Base-by-base conservation (phyloP, 2,329 filamentous ascomycete species). In the Colletotrichum paranaense region DNA sequence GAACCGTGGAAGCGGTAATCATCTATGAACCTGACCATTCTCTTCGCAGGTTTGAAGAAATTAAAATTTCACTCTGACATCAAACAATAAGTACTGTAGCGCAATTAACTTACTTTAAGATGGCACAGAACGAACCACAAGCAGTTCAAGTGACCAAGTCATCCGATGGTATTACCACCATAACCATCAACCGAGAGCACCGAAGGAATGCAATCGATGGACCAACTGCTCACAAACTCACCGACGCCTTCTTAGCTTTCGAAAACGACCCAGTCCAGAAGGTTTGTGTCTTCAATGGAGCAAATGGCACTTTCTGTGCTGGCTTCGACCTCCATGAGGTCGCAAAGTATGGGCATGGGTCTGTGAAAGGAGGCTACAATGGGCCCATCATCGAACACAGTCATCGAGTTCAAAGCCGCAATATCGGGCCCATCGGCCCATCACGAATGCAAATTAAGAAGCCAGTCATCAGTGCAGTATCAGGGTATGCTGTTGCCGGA, bases 401-500 rank as follows among this genome's bases (percentile, higher is more conserved):
- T 3, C 75, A 75, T 46, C 66, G 22, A 30, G 77, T 76, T 5
- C 49, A 73, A 16, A 75, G 77, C n/a, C 73, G 76, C 22, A 77
- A 80, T 65, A 63, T 77, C 5, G 88, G 82, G 0, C 88, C 88
- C 0, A 89, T 89, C 81, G 88, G 87, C 1, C 88, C 88, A 0
- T 88, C 87, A 0, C 78, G 88, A 1, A 82, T 90, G 76, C 80
- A 82, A 49, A 78, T 88, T 9, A 81, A 79, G 49, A 91, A 90
- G 73, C 88, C 88, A 0, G 80, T 90, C 12, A 87, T 90, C 60
- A 80, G 81, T 22, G 88, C 88, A 2, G 82, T 90, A 0, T 81
- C 87, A 0, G 88, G 88, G 1, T 83, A 88, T 70, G 88, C 88
- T 1, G 88, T 90, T 0, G 88, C 88, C 0, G 88, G 87, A 1